Evolutionary conservation across 768 basidiomycete genomes (phyloP).

Genomic region (Hericium erinaceus): DNA sequence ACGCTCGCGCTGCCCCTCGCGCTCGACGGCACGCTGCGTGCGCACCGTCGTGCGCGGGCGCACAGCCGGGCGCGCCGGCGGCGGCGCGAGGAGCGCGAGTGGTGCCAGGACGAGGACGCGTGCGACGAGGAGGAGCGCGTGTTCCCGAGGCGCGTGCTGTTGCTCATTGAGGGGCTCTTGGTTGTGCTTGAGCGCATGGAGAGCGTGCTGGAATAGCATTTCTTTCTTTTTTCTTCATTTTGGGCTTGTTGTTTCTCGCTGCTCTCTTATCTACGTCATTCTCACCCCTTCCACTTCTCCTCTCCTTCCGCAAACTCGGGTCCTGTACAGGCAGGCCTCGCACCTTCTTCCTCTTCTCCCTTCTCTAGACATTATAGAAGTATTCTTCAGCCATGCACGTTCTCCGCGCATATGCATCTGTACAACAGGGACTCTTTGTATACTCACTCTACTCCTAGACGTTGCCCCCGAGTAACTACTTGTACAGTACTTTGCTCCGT

Average conservation of each 20-base stretch:
- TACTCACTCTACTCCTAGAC: too few species aligned
- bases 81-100: constrained; percentile 14
- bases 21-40: constrained; percentile 58
- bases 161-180: constrained; percentile 55
- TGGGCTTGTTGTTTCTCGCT: background rate
- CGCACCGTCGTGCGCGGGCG: constrained; percentile 26
- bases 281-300: too few species aligned
- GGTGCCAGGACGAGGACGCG: constrained; percentile 16
- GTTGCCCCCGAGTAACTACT: too few species aligned
- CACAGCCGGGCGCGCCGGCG: constrained; percentile 14
- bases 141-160: constrained; percentile 48
- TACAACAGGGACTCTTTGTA: too few species aligned
- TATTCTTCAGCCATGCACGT: too few species aligned
- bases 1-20: constrained; percentile 67
- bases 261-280: background rate
- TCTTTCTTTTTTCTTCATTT: background rate
- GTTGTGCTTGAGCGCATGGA: constrained; percentile 61
- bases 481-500: too few species aligned
- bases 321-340: too few species aligned
- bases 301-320: too few species aligned
- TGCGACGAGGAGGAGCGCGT: constrained; percentile 14
- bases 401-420: too few species aligned
- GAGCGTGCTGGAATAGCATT: constrained; percentile 22
- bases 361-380: too few species aligned
- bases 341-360: too few species aligned